Conservation (phyloP, 2,329 filamentous ascomycete species). For the Alternaria gaisen region DNA sequence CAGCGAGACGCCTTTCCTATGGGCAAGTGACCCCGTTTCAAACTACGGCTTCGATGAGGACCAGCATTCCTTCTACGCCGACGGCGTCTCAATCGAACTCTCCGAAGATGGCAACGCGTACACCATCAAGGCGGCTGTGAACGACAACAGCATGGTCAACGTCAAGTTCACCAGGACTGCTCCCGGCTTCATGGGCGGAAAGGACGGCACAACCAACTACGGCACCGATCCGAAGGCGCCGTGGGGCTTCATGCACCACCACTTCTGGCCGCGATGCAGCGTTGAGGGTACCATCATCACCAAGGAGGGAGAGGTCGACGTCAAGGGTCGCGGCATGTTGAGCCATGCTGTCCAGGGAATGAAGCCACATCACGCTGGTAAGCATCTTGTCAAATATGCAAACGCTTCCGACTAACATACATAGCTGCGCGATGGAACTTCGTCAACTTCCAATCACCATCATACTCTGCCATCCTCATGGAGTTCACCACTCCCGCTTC, state of each 20-base stretch:
- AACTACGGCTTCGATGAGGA: slow-evolving; percentile 87
- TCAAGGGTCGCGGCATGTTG: slow-evolving; percentile 82
- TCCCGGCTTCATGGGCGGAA: slow-evolving; percentile 85
- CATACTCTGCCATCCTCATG: slow-evolving; percentile 90
- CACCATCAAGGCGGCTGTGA: slow-evolving; percentile 88
- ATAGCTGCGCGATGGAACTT: slow-evolving; percentile 89
- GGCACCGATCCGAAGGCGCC: slow-evolving; percentile 86
- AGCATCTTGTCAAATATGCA: slow-evolving; percentile 26
- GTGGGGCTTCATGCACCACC: slow-evolving; percentile 92
- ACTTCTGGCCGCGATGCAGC: slow-evolving; percentile 90
- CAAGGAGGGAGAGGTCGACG: slow-evolving; percentile 79
- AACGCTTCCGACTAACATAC: slow-evolving; percentile 19
- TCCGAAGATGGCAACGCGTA: slow-evolving; percentile 84
- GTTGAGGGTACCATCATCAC: slow-evolving; percentile 87
- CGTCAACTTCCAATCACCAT: slow-evolving; percentile 86
- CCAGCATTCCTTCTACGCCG: slow-evolving; percentile 83
- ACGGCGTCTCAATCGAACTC: slow-evolving; percentile 84
- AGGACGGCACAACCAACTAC: slow-evolving; percentile 82
- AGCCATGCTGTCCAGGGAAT: slow-evolving; percentile 92
- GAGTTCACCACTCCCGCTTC: slow-evolving; percentile 93
- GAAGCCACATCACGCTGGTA: slow-evolving; percentile 96
- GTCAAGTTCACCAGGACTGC: slow-evolving; percentile 78
- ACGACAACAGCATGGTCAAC: slow-evolving; percentile 83
- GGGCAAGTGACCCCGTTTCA: slow-evolving; percentile 81
- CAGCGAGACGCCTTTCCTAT: slow-evolving; percentile 76